phyloP scores from a whole-genome alignment of 2,329 filamentous ascomycete genomes.

The Aspergillus nomiae region DNA sequence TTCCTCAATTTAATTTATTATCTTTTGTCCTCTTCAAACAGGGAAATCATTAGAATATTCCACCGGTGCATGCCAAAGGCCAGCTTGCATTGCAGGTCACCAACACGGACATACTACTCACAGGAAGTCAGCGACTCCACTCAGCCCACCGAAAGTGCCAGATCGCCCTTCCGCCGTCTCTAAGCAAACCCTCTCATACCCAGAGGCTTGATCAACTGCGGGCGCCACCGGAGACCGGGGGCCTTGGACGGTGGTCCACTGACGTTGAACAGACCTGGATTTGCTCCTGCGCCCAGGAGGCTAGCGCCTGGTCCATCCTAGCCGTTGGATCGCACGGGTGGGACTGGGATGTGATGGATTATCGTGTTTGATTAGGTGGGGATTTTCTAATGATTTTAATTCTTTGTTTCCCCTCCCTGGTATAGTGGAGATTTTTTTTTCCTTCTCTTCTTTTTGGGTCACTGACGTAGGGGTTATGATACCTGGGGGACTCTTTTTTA shows the following conservation, averaged over 20 bases:
- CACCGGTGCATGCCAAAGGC: slow-evolving; percentile 11
- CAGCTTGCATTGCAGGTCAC: slow-evolving; percentile 10
- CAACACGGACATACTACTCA: neutral
- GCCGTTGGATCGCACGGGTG: slow-evolving; percentile 26
- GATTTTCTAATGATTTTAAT: slow-evolving; percentile 1
- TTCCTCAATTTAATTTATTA: neutral
- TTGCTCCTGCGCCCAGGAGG: slow-evolving; percentile 17
- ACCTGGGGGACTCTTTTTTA: neutral
- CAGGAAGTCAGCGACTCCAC: slow-evolving; percentile 15
- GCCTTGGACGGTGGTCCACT: slow-evolving; percentile 18
- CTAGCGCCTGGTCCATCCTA: slow-evolving; percentile 22
- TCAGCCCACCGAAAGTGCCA: slow-evolving; percentile 20
- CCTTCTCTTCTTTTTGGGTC: neutral
- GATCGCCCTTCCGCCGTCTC: slow-evolving; percentile 18
- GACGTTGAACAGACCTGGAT: slow-evolving; percentile 21
- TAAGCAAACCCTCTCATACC: slow-evolving; percentile 16
- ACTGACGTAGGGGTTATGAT: neutral
- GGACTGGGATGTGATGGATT: slow-evolving; percentile 19
- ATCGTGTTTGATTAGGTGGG: slow-evolving; percentile 13
- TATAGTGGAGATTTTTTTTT: slow-evolving; percentile 4
- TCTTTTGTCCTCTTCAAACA: neutral
- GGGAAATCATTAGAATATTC: neutral
- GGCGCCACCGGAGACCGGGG: slow-evolving; percentile 22
- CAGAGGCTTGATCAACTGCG: slow-evolving; percentile 23
- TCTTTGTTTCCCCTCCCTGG: slow-evolving; percentile 6